phyloP scores from a whole-genome alignment of 2,329 filamentous ascomycete genomes.

The Microsporum audouinii region DNA sequence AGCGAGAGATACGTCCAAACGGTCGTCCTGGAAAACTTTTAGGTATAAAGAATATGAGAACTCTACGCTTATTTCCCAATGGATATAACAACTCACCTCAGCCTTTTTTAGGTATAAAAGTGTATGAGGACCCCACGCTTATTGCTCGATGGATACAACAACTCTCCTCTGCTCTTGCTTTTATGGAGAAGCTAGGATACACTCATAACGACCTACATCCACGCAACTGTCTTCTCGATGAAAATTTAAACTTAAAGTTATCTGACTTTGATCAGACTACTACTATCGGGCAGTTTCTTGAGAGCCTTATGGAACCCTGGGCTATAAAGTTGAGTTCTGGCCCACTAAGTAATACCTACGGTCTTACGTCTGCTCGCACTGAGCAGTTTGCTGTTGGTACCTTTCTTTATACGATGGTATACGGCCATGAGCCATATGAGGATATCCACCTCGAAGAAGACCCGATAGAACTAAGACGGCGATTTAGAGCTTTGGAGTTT shows the following conservation, averaged over 20 bases:
- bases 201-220: conserved; percentile 11
- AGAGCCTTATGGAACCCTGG: conserved; percentile 12
- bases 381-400: conserved; percentile 15
- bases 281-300: conserved; percentile 14
- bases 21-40: conserved; percentile 9
- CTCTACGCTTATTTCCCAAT: conserved; percentile 13
- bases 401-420: conserved; percentile 18
- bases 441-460: conserved; percentile 6
- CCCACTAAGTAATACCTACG: conserved; percentile 14
- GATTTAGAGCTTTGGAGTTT: conserved; percentile 15
- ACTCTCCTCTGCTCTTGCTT: conserved; percentile 14
- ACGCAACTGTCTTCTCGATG: conserved; percentile 13
- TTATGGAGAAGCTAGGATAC: conserved; percentile 15
- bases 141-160: conserved; percentile 16
- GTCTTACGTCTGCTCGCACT: conserved; percentile 16
- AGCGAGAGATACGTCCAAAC: conserved; percentile 9
- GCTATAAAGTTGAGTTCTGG: conserved; percentile 11
- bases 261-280: conserved; percentile 13
- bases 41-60: conserved; percentile 13
- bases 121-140: conserved; percentile 13
- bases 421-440: conserved; percentile 14
- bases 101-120: conserved; percentile 11
- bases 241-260: conserved; percentile 11
- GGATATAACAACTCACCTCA: conserved; percentile 14
- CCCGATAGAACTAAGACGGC: conserved; percentile 4